These are phyloP conservation scores for Colletotrichum lupini DNA, from an alignment of 2,329 filamentous ascomycete genomes.

Conservation along the genomic window DNA sequence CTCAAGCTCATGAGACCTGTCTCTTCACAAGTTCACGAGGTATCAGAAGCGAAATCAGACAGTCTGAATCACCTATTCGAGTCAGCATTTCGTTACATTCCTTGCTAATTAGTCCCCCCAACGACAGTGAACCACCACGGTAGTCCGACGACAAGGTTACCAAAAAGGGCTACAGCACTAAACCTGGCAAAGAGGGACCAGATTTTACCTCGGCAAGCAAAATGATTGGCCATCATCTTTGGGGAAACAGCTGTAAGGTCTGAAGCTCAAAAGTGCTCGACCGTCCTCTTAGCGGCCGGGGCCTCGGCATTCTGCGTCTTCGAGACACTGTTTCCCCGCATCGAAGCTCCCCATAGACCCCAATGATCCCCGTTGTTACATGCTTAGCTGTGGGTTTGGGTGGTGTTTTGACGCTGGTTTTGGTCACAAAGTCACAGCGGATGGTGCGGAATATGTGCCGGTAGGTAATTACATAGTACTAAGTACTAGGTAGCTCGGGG, in stretches of 20 bases:
- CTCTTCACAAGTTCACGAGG: not conserved
- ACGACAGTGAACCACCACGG: not conserved
- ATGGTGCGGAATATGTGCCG: conserved; percentile 23
- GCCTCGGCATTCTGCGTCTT: conserved; percentile 28
- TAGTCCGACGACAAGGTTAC: conserved; percentile 28
- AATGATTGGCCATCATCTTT: conserved; percentile 8
- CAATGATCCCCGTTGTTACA: not conserved
- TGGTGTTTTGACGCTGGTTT: not conserved
- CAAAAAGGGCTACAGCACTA: not conserved
- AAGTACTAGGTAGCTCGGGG: not conserved
- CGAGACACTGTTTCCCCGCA: conserved; percentile 25
- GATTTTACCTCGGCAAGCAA: conserved; percentile 28
- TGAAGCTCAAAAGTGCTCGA: not conserved
- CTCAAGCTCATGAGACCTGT: not conserved
- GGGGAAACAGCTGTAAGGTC: not conserved
- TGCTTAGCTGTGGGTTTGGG: not conserved
- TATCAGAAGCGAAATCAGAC: not conserved
- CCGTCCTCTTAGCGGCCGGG: conserved; percentile 9
- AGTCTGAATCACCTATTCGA: conserved; percentile 12
- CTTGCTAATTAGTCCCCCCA: not conserved
- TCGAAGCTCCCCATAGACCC: not conserved
- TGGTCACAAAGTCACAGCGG: not conserved
- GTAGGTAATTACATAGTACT: not conserved
- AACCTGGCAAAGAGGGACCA: not conserved
- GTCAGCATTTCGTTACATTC: not conserved